These are phyloP conservation scores for Ustilago hordei DNA, from an alignment of 1,284 basidiomycete genomes.

Conservation along the genomic window DNA sequence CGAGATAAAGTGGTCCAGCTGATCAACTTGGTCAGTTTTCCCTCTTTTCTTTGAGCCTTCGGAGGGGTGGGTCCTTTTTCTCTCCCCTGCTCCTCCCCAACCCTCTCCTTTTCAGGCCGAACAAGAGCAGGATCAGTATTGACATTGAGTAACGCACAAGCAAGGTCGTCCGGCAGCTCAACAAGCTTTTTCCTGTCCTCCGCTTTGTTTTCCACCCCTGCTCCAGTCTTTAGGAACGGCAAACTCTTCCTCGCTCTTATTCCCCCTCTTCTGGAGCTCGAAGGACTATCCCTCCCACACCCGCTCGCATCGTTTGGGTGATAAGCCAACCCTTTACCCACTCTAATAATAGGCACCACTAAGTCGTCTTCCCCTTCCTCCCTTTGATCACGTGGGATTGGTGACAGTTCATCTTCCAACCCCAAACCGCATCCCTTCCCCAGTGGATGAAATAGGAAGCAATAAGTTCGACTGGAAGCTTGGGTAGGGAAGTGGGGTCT, in stretches of 20 bases:
- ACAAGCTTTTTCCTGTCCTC: neutral
- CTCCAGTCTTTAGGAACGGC: neutral
- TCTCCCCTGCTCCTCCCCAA: neutral
- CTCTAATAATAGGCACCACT: slow-evolving; percentile 9
- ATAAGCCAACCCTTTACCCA: slow-evolving; percentile 29
- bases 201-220: neutral
- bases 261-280: neutral
- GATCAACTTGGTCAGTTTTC: neutral
- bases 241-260: neutral
- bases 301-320: neutral
- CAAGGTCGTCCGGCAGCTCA: neutral
- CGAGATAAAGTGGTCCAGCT: neutral
- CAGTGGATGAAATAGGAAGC: neutral
- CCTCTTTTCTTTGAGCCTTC: neutral
- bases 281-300: too few species aligned
- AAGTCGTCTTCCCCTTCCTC: too few species aligned
- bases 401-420: neutral
- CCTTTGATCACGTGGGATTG: neutral
- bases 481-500: too few species aligned
- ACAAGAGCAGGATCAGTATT: neutral
- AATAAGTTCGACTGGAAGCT: neutral
- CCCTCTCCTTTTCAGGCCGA: neutral
- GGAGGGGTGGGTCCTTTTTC: neutral
- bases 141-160: neutral
- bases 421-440: neutral